Base-by-base conservation (phyloP, 2,329 filamentous ascomycete genomes). In the Ascochyta fabae region DNA sequence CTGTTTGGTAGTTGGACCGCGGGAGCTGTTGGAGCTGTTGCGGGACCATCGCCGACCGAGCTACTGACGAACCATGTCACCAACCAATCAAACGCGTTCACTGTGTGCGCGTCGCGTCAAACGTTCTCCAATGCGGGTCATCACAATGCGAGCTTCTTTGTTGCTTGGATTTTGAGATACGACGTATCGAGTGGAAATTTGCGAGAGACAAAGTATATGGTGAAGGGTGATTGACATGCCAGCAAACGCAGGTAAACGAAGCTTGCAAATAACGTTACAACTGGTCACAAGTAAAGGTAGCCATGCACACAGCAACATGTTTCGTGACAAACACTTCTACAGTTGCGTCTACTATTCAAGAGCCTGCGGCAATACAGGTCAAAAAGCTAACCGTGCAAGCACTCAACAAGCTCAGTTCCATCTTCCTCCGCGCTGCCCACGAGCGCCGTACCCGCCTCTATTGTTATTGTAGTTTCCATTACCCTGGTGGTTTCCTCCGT, bases 371-470 rank as follows among this genome's bases (percentile, higher is more conserved):
- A 16, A 13, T 6, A 16, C 16, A 8, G 19, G 8, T 23, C 6
- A 15, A 15, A 40, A 24, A 36, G n/a, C n/a, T 36, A n/a, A 22
- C 36, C 22, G 22, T 15, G 7, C 36, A 40, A 24, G 41, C n/a
- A 12, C 5, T 13, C 16, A 22, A 13, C 16, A 31, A 5, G 10
- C 29, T 56, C 42, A 61, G n/a, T 49, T 54, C 33, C 60, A 62
- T 38, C 61, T 41, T 15, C 64, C 65, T 15, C 63, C 61, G 22
- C 57, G 53, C 16, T 58, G 58, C 4, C 64, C 62, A 33, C 59
- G 64, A 39, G 57, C 62, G 15, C 62, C 54, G 45, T 64, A 61
- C n/a, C 50, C 54, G 13, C 65, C 61, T 51, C 62, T 53, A 29
- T 56, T 61, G 24, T 51, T 53, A 26, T 51, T 53, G 34, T 61